A percentile compares a stretch with the other conserved stretches of the same genome.
These are phyloP conservation scores for Sinapis alba DNA, from an alignment of 441 rosid genomes.

Conservation along the genomic window DNA sequence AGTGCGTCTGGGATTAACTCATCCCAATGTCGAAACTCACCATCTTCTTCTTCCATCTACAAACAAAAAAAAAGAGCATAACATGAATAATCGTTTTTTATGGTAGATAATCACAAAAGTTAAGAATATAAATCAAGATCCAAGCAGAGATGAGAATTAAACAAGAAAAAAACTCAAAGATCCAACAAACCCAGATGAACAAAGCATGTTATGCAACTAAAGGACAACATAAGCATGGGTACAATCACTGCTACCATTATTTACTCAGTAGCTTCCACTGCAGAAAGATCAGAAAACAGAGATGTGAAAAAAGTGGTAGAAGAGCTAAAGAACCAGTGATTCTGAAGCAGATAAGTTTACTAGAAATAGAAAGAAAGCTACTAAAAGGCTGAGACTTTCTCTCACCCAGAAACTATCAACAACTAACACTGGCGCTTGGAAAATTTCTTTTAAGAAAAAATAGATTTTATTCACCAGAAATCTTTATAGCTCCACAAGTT, in stretches of 20 bases:
- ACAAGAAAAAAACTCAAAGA: constrained; percentile 14
- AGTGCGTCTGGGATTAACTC: constrained; percentile 86
- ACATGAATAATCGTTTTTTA: constrained; percentile 5
- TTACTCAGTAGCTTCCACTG: constrained; percentile 18
- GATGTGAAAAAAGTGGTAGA: constrained; percentile 28
- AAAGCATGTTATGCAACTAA: constrained; percentile 1
- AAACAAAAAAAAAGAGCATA: not conserved
- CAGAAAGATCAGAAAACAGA: constrained; percentile 25
- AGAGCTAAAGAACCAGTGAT: constrained; percentile 36
- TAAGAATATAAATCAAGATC: constrained; percentile 14
- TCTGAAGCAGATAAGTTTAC: constrained; percentile 24
- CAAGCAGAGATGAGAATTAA: constrained; percentile 2
- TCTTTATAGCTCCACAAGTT: constrained; percentile 11
- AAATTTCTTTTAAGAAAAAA: no score
- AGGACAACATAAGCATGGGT: not conserved
- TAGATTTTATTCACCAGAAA: not conserved
- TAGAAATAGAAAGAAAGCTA: constrained; percentile 27
- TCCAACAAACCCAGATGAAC: constrained; percentile 21
- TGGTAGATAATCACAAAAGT: not conserved
- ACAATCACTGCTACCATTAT: constrained; percentile 17
- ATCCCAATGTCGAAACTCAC: constrained; percentile 67
- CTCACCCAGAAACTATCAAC: constrained; percentile 14
- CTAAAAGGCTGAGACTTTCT: constrained; percentile 25
- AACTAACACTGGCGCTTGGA: constrained; percentile 2
- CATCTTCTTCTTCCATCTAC: constrained; percentile 62